Percentiles rank a stretch among this genome's conserved stretches.
phyloP scores from a whole-genome alignment of 257 asterid genomes.

The Capsicum pubescens region DNA sequence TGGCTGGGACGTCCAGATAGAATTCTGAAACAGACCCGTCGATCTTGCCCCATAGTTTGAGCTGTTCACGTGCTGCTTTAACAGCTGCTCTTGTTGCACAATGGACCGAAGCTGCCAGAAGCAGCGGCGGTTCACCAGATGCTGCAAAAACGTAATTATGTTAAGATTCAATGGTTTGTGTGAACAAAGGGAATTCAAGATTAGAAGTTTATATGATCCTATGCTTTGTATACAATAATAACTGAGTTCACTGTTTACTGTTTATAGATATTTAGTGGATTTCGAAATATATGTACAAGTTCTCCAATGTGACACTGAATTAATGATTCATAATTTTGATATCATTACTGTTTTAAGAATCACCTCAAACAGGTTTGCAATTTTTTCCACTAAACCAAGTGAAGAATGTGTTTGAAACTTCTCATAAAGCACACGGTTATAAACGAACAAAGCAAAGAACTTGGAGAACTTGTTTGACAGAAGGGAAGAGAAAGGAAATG shows the following conservation, averaged over 20 bases:
- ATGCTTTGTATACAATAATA: background rate
- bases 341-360: too few relatives aligned
- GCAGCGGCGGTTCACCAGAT: conserved; percentile 82
- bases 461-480: background rate
- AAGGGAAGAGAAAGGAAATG: background rate
- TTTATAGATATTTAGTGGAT: too few relatives aligned
- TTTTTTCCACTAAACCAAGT: background rate
- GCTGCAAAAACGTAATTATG: conserved; percentile 46
- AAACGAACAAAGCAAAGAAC: background rate
- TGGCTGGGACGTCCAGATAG: conserved; percentile 67
- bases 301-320: background rate
- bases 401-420: background rate
- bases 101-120: conserved; percentile 75
- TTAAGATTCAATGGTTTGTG: background rate
- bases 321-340: background rate
- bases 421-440: background rate
- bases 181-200: background rate
- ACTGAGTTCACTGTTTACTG: background rate
- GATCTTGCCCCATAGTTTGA: conserved; percentile 54
- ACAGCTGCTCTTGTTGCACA: conserved; percentile 83
- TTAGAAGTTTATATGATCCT: background rate
- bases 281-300: background rate
- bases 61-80: conserved; percentile 67
- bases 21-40: conserved; percentile 52
- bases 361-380: too few relatives aligned